A percentile compares a stretch with the other conserved stretches of the same genome.
Evolutionary conservation across 176 grass and related monocot species (phyloP).

Genomic region (Triticum dicoccoides): DNA sequence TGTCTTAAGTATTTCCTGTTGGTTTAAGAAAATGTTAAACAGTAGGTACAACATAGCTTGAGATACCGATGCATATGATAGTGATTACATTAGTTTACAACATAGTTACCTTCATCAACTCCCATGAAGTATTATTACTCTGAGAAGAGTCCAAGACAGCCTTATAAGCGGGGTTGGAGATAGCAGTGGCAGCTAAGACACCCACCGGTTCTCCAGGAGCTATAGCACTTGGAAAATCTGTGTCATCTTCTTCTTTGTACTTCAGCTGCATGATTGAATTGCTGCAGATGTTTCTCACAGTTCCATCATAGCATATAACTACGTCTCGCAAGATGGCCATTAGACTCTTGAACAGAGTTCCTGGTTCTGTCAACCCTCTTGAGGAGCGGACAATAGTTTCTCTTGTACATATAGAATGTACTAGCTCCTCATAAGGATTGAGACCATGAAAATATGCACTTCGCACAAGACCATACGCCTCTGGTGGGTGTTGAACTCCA

Average conservation of each 20-base stretch:
- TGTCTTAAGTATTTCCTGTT: slow-evolving; percentile 79
- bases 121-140: slow-evolving; percentile 98
- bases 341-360: slow-evolving; percentile 84
- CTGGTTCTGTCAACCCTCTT: slow-evolving; percentile 89
- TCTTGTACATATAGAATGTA: slow-evolving; percentile 83
- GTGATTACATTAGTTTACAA: slow-evolving; percentile 7
- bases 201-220: slow-evolving; percentile 95
- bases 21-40: slow-evolving; percentile 12
- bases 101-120: slow-evolving; percentile 77
- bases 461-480: slow-evolving; percentile 74
- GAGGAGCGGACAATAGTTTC: slow-evolving; percentile 92
- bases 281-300: slow-evolving; percentile 83
- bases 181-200: slow-evolving; percentile 91
- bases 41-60: slow-evolving; percentile 12
- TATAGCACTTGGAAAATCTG: slow-evolving; percentile 36
- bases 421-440: slow-evolving; percentile 81
- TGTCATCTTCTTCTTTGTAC: slow-evolving; percentile 46
- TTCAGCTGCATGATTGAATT: slow-evolving; percentile 81
- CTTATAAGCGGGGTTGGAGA: slow-evolving; percentile 83
- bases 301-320: slow-evolving; percentile 88
- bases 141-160: slow-evolving; percentile 89
- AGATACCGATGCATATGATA: slow-evolving; percentile 22
- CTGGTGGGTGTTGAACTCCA: slow-evolving; percentile 48
- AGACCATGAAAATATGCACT: slow-evolving; percentile 82
- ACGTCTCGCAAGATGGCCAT: slow-evolving; percentile 93